phyloP scores from a whole-genome alignment of 352 stramenopile genomes.

The Pseudoperonospora humuli region DNA sequence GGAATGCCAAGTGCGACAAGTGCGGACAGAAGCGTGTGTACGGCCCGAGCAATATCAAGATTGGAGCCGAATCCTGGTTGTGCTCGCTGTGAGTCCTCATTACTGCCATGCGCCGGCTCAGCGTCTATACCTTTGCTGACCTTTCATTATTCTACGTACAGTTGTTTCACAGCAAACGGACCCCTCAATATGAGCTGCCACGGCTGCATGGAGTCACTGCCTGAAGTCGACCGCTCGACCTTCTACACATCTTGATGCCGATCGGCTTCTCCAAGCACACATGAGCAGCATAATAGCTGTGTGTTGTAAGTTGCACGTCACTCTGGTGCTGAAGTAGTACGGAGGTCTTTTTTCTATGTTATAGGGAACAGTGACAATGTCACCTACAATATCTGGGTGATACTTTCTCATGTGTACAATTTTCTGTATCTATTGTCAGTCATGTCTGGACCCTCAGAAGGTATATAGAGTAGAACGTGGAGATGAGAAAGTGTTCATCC shows the following conservation, averaged over 20 bases:
- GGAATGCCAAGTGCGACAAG: constrained; percentile 40
- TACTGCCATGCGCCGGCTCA: no score
- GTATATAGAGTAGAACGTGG: no score
- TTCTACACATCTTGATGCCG: constrained; percentile 22
- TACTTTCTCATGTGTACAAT: no score
- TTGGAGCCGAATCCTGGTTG: constrained; percentile 45
- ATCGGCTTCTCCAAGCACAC: neutral
- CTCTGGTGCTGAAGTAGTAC: no score
- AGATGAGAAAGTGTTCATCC: no score
- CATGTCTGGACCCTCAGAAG: no score
- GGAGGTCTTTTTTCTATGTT: no score
- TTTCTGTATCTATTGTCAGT: no score
- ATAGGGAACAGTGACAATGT: no score
- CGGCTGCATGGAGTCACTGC: constrained; percentile 33
- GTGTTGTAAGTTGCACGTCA: neutral
- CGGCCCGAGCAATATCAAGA: constrained; percentile 36
- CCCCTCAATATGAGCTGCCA: constrained; percentile 27
- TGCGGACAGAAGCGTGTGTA: constrained; percentile 48
- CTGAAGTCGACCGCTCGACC: constrained; percentile 24
- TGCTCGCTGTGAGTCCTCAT: constrained; percentile 48
- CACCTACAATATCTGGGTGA: no score
- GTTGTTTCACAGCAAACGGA: constrained; percentile 48
- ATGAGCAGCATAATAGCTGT: neutral
- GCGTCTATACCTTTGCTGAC: neutral
- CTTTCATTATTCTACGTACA: constrained; percentile 13